Base-by-base conservation (phyloP, 148 eudicot species). In the Fagopyrum homotropicum region DNA sequence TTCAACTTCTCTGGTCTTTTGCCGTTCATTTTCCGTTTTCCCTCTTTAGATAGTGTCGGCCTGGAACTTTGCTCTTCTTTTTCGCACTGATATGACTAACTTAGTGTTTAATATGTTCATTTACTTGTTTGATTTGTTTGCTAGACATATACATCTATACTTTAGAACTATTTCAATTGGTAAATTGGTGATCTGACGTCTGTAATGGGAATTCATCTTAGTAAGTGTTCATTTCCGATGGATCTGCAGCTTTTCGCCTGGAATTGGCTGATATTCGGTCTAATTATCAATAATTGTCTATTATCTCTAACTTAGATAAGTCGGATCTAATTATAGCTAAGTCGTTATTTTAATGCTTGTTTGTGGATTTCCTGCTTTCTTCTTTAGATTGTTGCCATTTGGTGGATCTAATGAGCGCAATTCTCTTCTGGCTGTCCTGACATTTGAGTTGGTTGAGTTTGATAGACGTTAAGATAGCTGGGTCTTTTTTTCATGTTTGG, bases 201-300 rank as follows among this genome's bases (percentile, higher is more conserved):
- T 43, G 45, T 66, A 14, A 4, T 14, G 71, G 47, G 45, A 66
- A 40, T 66, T 66, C 71, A 15, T 66, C 43, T 43, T 7, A 43
- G 69, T 1, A 63, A 40, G 71, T 66, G 47, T 14, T 43, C 4
- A 66, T 77, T 47, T 56, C 71, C 48, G 44, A 19, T n/a, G 40
- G 72, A 79, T 75, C 61, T 75, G 66, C 57, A 12, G 11, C 11
- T 35, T 6, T 4, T 78, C 4, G 5, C 15, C 19, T 44, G 17
- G 52, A 66, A 59, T 49, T 66, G 61, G 44, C 54, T 72, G 54
- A 17, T 9, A 47, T 72, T 48, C 57, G 6, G 29, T 72, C 49
- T 48, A 72, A 7, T 64, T 35, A 15, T 15, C 30, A 4, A 35
- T 40, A 43, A 40, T 66, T 72, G 1, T 72, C 43, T 45, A 5